Conservation (phyloP, 208 protist genomes). For the Crithidia mellificae region DNA sequence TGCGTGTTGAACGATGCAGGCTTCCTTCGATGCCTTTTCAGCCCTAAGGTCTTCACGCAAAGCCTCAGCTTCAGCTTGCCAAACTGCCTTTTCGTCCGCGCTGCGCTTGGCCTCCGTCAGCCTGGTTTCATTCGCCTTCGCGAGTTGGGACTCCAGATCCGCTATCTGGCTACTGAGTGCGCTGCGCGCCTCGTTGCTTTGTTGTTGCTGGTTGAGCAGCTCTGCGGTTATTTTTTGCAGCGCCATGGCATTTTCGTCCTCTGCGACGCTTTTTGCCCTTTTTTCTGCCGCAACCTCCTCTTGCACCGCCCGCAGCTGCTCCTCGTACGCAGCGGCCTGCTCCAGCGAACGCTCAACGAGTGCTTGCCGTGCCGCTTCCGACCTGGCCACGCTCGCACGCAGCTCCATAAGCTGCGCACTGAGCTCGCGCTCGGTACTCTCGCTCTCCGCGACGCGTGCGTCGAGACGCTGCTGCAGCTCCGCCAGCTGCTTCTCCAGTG, state of each 20-base stretch:
- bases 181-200: not conserved
- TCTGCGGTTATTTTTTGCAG: not conserved
- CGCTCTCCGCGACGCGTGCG: not conserved
- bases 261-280: not conserved
- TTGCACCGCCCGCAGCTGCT: slow-evolving; percentile 3
- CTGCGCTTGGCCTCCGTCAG: not conserved
- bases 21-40: not conserved
- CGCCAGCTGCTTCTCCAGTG: not conserved
- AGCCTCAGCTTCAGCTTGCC: not conserved
- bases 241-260: not conserved
- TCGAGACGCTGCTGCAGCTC: slow-evolving; percentile 5
- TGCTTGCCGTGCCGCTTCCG: not conserved
- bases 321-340: slow-evolving; percentile 4
- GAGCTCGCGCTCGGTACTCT: not conserved
- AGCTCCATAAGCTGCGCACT: not conserved
- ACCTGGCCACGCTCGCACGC: not conserved
- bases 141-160: slow-evolving; percentile 17
- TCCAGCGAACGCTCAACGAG: not conserved
- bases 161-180: slow-evolving; percentile 10
- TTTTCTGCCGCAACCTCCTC: slow-evolving; percentile 17
- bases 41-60: slow-evolving; percentile 7
- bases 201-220: not conserved
- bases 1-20: not conserved
- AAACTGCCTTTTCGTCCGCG: not conserved
- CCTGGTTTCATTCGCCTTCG: not conserved